Percentiles rank a stretch among this genome's conserved stretches.
Conservation (phyloP, 2,329 filamentous ascomycete species). For the Penicillium corylophilum region DNA sequence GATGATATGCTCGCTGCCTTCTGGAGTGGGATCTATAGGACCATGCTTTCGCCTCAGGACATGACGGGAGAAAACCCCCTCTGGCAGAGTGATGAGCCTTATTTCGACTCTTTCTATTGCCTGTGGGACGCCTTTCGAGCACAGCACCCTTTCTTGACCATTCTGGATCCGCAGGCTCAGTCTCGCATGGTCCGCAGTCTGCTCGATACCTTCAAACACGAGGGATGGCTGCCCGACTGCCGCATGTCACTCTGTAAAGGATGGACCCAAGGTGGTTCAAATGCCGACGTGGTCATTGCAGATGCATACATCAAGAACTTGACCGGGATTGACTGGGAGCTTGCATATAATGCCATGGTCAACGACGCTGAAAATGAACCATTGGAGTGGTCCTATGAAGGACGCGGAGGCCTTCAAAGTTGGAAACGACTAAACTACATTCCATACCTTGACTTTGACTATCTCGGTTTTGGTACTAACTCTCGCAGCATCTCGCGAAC, state of each 20-base stretch:
- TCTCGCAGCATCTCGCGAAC: constrained; percentile 69
- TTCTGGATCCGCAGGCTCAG: constrained; percentile 28
- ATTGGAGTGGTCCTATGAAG: constrained; percentile 65
- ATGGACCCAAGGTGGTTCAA: constrained; percentile 39
- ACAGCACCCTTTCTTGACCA: constrained; percentile 28
- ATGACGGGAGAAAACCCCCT: constrained; percentile 68
- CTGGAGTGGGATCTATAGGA: constrained; percentile 67
- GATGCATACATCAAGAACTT: constrained; percentile 67
- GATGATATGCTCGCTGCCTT: constrained; percentile 56
- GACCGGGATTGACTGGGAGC: constrained; percentile 62
- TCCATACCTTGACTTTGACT: constrained; percentile 66
- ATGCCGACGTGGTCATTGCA: constrained; percentile 66
- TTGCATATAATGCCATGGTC: constrained; percentile 65
- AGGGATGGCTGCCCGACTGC: constrained; percentile 33
- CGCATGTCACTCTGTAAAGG: constrained; percentile 35
- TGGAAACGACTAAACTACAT: constrained; percentile 71
- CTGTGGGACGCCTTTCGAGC: constrained; percentile 25
- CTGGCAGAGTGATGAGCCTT: constrained; percentile 63
- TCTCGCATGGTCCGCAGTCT: constrained; percentile 30
- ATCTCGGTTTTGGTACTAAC: constrained; percentile 63
- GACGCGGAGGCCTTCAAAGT: constrained; percentile 65
- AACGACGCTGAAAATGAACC: constrained; percentile 70
- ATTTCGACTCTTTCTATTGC: constrained; percentile 68
- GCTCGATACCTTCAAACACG: constrained; percentile 30
- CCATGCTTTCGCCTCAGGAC: constrained; percentile 67